A percentile compares a stretch with the other conserved stretches of the same genome.
These are phyloP conservation scores for Skeletonema potamos DNA, from an alignment of 108 stramenopile species.

Conservation along the genomic window DNA sequence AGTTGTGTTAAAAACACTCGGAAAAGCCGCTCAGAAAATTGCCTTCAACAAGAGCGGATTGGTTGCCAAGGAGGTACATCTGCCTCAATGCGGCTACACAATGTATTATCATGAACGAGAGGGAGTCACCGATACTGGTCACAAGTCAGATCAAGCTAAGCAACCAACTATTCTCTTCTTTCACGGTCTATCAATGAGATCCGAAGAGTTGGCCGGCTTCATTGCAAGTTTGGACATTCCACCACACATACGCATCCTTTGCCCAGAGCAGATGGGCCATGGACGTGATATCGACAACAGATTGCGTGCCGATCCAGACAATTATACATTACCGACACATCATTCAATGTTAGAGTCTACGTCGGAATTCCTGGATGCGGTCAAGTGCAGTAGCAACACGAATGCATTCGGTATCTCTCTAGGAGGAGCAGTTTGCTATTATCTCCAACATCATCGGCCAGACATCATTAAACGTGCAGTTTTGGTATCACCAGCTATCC, in stretches of 20 bases:
- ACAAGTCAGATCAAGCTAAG: background rate
- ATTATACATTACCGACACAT: constrained; percentile 4
- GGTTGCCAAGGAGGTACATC: background rate
- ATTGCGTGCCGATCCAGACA: background rate
- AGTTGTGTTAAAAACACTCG: background rate
- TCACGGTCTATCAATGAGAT: background rate
- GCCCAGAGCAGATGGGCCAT: constrained; percentile 18
- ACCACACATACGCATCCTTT: constrained; percentile 1
- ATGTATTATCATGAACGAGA: background rate
- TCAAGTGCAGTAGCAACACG: constrained; percentile 4
- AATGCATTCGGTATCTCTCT: constrained; percentile 15
- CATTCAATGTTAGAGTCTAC: constrained; percentile 13
- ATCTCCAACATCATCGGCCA: constrained; percentile 3
- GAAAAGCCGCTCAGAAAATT: background rate
- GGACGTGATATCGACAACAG: constrained; percentile 11
- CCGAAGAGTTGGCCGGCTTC: background rate
- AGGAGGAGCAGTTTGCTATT: constrained; percentile 12
- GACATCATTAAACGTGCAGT: constrained; percentile 20
- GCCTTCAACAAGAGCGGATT: background rate
- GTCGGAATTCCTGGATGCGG: constrained; percentile 13
- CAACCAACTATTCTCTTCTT: background rate
- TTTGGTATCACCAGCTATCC: constrained; percentile 19
- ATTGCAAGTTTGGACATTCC: constrained; percentile 10
- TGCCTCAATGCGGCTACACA: background rate
- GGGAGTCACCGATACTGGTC: background rate